Evolutionary conservation across 2,329 filamentous ascomycete species (phyloP).

Genomic region (Aspergillus novofumigatus): DNA sequence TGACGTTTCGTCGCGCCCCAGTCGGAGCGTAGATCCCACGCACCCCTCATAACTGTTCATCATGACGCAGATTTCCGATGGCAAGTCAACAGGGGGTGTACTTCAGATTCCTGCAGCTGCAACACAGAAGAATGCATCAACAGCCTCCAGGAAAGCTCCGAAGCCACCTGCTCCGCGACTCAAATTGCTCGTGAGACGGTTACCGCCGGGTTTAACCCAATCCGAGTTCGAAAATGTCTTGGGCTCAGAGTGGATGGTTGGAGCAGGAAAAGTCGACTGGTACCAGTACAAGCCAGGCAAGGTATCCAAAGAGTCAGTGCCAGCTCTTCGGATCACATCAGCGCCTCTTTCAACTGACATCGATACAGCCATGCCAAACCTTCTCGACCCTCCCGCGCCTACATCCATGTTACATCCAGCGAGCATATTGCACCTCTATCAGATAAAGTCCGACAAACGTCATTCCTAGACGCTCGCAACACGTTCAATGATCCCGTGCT

Average conservation of each 20-base stretch:
- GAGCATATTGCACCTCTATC: constrained; percentile 64
- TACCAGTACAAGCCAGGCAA: constrained; percentile 69
- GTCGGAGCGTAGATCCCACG: neutral
- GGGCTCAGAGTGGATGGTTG: constrained; percentile 75
- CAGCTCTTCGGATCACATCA: neutral
- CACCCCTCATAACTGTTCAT: neutral
- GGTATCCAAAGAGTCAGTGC: constrained; percentile 72
- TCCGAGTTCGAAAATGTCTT: constrained; percentile 68
- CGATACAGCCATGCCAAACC: constrained; percentile 69
- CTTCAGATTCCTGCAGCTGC: constrained; percentile 48
- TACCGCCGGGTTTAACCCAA: constrained; percentile 81
- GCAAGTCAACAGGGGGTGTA: constrained; percentile 48
- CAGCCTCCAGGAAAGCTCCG: constrained; percentile 43
- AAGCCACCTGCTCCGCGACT: constrained; percentile 58
- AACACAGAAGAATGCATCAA: constrained; percentile 42
- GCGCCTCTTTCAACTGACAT: neutral
- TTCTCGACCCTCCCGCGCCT: constrained; percentile 74
- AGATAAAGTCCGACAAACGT: constrained; percentile 62
- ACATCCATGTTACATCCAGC: constrained; percentile 73
- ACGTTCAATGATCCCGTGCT: constrained; percentile 68
- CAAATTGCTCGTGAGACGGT: constrained; percentile 78
- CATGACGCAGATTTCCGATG: constrained; percentile 27
- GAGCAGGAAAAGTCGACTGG: constrained; percentile 84
- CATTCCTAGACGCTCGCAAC: constrained; percentile 78
- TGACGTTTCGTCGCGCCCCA: neutral